Percentiles rank a stretch among this genome's conserved stretches.
These are phyloP conservation scores for Malania oleifera DNA, from an alignment of 164 flowering plant genomes.

Conservation along the genomic window DNA sequence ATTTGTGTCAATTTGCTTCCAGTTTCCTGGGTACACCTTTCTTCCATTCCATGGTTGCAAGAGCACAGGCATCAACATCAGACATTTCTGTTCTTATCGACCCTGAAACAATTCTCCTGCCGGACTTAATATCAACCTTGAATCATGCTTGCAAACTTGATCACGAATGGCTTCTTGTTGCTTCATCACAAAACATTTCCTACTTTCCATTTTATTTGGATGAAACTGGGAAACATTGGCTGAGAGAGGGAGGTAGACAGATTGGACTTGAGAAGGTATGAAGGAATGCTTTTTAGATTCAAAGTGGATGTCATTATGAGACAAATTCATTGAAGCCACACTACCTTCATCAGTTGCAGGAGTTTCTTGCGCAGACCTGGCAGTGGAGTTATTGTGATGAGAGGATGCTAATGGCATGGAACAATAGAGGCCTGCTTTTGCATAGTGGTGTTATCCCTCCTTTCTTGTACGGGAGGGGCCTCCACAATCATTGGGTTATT, in stretches of 20 bases:
- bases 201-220: conserved; percentile 55
- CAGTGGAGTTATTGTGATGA: conserved; percentile 31
- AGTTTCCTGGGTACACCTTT: conserved; percentile 91
- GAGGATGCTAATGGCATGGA: conserved; percentile 82
- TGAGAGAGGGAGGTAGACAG: conserved; percentile 39
- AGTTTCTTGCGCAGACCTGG: conserved; percentile 34
- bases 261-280: conserved; percentile 53
- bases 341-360: conserved; percentile 74
- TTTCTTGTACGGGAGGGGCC: conserved; percentile 71
- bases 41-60: conserved; percentile 88
- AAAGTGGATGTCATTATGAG: conserved; percentile 23
- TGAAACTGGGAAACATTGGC: conserved; percentile 50
- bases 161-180: conserved; percentile 77
- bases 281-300: conserved; percentile 22
- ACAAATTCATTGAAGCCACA: conserved; percentile 22
- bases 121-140: conserved; percentile 61
- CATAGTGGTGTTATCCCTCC: conserved; percentile 90
- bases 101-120: conserved; percentile 62
- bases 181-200: conserved; percentile 43
- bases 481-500: conserved; percentile 70
- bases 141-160: conserved; percentile 54
- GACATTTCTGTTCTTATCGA: conserved; percentile 67
- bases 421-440: conserved; percentile 57
- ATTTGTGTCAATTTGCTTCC: conserved; percentile 10
- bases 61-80: conserved; percentile 52